Conservation (phyloP, 192 early-diverging fungal genomes). For the Neocallimastix lanati region DNA sequence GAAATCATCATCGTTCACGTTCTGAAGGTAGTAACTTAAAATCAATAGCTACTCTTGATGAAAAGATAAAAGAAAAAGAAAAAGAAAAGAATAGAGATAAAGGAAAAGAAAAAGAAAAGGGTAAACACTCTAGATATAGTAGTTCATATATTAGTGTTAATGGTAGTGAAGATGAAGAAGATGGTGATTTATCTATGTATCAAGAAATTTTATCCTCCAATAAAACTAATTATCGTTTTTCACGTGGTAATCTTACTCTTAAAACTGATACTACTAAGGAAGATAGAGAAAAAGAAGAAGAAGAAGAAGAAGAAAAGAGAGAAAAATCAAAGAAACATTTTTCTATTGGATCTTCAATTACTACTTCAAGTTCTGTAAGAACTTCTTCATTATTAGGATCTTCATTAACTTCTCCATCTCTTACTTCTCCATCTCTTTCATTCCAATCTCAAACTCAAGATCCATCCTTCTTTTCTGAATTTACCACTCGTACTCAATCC, state of each 20-base stretch:
- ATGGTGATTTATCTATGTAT: neutral
- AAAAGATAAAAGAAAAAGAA: neutral
- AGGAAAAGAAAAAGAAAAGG: too few relatives aligned
- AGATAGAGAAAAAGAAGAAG: neutral
- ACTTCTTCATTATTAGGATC: too few relatives aligned
- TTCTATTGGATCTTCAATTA: too few relatives aligned
- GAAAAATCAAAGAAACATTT: neutral
- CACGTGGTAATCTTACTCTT: neutral
- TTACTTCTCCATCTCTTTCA: neutral
- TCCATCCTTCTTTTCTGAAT: too few relatives aligned
- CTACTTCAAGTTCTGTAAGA: too few relatives aligned
- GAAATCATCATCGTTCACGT: neutral
- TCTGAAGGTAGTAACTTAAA: too few relatives aligned
- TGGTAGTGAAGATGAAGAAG: neutral
- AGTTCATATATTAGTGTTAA: neutral
- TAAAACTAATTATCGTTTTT: neutral
- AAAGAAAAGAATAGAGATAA: neutral
- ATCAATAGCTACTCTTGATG: too few relatives aligned
- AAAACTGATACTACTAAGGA: neutral
- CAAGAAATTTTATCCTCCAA: neutral
- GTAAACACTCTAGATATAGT: neutral
- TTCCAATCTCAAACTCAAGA: neutral
- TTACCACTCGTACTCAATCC: too few relatives aligned
- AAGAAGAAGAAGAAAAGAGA: neutral
- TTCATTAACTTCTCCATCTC: neutral